Evolutionary conservation across 1,284 basidiomycete species (phyloP), one percentile per base, ranked within the genome.

Genomic region (Coniferiporia weirii): DNA sequence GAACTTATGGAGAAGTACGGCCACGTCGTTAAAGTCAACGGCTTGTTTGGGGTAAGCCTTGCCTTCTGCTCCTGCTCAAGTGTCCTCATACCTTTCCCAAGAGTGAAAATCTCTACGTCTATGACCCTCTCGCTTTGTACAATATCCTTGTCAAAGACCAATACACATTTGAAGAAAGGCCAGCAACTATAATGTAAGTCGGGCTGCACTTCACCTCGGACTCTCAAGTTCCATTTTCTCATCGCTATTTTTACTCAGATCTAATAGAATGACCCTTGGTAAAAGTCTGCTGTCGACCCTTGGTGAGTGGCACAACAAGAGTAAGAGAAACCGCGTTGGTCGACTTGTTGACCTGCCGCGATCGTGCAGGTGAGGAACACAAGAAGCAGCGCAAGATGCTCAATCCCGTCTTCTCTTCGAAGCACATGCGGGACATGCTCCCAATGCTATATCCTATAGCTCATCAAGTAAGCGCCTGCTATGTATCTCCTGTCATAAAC

Each of bases 91-190:
- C 20, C 17, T 47, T 45, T 15, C 15, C 2, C 38, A 40, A 62
- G 63, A 50, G 52, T 8, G 57, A 64, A 20, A 35, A 64, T 13
- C 57, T 64, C 6, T 64, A 58, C 27, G 60, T 65, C 4, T 56
- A 54, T 32, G 65, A 66, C 48, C 64, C 64, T 4, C 54, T 61
- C 10, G 71, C 71, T 0, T 56, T 72, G 53, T 64, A 70, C 40
- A 61, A 63, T 35, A 65, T 74, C 12, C 49, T 73, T 34, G 62
- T 71, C 35, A 73, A 71, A 56, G 72, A 73, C 9, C 67, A 68
- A 50, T 61, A 68, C 32, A 58, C 65, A 22, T 73, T 67, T 55
- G 67, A 69, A 35, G 68, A 71, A 34, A 63, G 63, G 3, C 47
- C 54, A 17, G 54, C 47, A 17, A 65, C 63, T 55, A 56, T 65